phyloP scores from a whole-genome alignment of 1,284 basidiomycete genomes.

The Naganishia sp. region DNA sequence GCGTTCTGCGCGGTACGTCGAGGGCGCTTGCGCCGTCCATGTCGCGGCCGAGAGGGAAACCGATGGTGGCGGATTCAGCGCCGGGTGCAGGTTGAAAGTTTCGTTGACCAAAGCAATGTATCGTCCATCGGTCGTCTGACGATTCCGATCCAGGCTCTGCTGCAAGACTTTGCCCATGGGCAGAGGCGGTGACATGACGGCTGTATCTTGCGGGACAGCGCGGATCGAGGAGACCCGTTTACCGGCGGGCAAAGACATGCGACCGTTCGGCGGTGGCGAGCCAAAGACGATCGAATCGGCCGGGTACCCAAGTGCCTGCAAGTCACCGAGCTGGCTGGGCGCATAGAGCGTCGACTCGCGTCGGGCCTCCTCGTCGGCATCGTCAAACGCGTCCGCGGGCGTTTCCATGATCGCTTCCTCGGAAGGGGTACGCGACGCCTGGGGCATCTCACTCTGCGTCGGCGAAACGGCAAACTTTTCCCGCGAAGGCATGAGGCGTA shows the following conservation, averaged over 20 bases:
- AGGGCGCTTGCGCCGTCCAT: constrained; percentile 48
- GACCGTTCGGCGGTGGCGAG: constrained; percentile 36
- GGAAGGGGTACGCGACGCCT: constrained; percentile 29
- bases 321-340: constrained; percentile 35
- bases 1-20: constrained; percentile 48
- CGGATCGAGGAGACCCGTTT: constrained; percentile 41
- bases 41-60: constrained; percentile 49
- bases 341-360: constrained; percentile 39
- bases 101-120: constrained; percentile 47
- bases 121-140: constrained; percentile 40
- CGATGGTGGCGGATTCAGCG: constrained; percentile 48
- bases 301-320: constrained; percentile 47
- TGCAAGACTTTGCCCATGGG: constrained; percentile 44
- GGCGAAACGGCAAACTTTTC: constrained; percentile 38
- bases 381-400: constrained; percentile 42
- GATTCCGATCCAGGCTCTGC: constrained; percentile 28
- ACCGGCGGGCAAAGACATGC: constrained; percentile 26
- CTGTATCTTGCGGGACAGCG: constrained; percentile 38
- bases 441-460: constrained; percentile 28
- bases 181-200: constrained; percentile 47
- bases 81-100: constrained; percentile 51
- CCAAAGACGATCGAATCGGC: constrained; percentile 47
- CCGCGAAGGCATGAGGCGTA: constrained; percentile 40
- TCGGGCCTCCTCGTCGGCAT: constrained; percentile 43
- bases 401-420: constrained; percentile 34